These are phyloP conservation scores for Phytophthora litchii DNA, from an alignment of 352 stramenopile genomes.

Conservation along the genomic window DNA sequence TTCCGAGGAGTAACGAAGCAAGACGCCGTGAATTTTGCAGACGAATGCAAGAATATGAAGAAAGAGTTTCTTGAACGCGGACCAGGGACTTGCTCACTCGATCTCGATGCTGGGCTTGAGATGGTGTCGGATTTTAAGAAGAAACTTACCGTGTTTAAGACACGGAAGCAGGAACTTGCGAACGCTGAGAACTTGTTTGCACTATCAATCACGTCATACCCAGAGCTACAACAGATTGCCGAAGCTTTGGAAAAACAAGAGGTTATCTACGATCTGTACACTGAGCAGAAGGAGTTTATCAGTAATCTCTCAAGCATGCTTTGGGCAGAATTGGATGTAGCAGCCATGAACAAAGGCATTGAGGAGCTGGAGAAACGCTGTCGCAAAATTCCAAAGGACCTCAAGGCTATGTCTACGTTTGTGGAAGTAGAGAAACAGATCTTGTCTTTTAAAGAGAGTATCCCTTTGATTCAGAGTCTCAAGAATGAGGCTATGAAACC, in stretches of 20 bases:
- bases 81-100: conserved; percentile 78
- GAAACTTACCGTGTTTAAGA: conserved; percentile 78
- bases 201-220: conserved; percentile 91
- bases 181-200: conserved; percentile 96
- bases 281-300: conserved; percentile 94
- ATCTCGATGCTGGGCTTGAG: conserved; percentile 91
- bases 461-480: conserved; percentile 93
- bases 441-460: conserved; percentile 93
- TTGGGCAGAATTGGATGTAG: conserved; percentile 94
- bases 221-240: conserved; percentile 88
- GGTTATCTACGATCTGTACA: conserved; percentile 92
- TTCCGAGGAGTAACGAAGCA: conserved; percentile 95
- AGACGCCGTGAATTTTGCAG: conserved; percentile 88
- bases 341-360: conserved; percentile 91
- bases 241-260: conserved; percentile 90
- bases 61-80: conserved; percentile 87
- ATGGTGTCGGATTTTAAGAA: conserved; percentile 88
- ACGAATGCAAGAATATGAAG: conserved; percentile 87
- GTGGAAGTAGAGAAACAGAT: conserved; percentile 92
- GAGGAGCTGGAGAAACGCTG: conserved; percentile 94
- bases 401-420: conserved; percentile 92
- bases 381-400: conserved; percentile 91
- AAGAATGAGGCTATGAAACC: conserved; percentile 96
- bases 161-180: conserved; percentile 84
- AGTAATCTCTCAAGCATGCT: conserved; percentile 87